Evolutionary conservation across 2,329 filamentous ascomycete species (phyloP), one percentile per base, ranked within the genome.

Genomic region (Neonectria sp.): DNA sequence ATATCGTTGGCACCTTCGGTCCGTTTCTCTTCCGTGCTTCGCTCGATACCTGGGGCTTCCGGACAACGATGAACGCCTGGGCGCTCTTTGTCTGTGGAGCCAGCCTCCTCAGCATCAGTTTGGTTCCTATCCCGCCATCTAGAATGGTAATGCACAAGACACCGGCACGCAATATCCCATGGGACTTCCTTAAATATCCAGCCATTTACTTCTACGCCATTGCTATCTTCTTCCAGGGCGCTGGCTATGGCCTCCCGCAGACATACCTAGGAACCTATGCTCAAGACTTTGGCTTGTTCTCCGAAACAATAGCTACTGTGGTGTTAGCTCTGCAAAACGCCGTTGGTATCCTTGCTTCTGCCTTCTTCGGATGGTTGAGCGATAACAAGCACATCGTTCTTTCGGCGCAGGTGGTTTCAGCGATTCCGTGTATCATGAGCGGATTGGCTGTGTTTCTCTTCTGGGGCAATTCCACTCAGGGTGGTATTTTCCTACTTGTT

Each of bases 191-290:
- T 40, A 63, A 43, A 17, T 40, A 69, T 35, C 17, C 24, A 17
- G 53, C 51, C 12, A 61, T 69, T 17, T 63, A 67, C 51, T 55
- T 67, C 15, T 69, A 69, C 33, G 33, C 43, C 60, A 33, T 67
- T 11, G 67, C 67, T n/a, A 67, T 61, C 21, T 51, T 62, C 24
- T 52, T 69, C 21, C 67, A 69, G 31, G 63, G 67, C 46, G 52
- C 63, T 29, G 67, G 67, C 2, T 71, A 71, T 49, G 57, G 67
- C 21, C 69, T 71, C n/a, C 67, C 69, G 3, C 62, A 67, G 17
- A 71, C 67, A 11, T 71, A 71, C 46, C 59, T 71, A 8, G 65
- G 60, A 21, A 63, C 67, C 8, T 71, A 69, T 27, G 63, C 67
- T 5, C 55, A 48, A 13, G 63, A 69, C 3, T 56, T 67, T 11